These are phyloP conservation scores for Zopfochytrium polystomum DNA, from an alignment of 371 early-diverging fungal genomes.

Conservation along the genomic window DNA sequence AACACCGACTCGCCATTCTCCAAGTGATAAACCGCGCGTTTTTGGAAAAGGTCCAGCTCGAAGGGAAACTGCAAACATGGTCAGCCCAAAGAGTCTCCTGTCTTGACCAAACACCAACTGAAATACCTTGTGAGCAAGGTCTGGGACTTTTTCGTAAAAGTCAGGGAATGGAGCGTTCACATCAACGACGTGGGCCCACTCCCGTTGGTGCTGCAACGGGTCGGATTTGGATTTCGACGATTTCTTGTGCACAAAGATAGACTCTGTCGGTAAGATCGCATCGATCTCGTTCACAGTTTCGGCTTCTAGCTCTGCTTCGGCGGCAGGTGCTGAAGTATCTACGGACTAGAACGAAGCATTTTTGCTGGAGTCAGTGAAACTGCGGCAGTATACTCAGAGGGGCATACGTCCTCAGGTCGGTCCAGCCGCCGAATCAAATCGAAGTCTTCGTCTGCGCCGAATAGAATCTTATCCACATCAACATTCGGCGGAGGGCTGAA, in stretches of 20 bases:
- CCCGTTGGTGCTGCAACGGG: conserved; percentile 39
- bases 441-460: conserved; percentile 11
- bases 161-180: conserved; percentile 77
- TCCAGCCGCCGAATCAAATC: neutral
- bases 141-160: conserved; percentile 79
- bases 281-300: conserved; percentile 9
- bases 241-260: conserved; percentile 25
- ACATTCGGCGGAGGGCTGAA: conserved; percentile 20
- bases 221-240: conserved; percentile 13
- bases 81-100: no score
- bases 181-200: conserved; percentile 93
- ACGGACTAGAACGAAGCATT: no score
- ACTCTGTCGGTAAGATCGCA: conserved; percentile 42
- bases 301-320: conserved; percentile 18
- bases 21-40: conserved; percentile 94
- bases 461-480: conserved; percentile 5
- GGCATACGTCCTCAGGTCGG: conserved; percentile 9
- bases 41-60: conserved; percentile 98
- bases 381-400: conserved; percentile 22
- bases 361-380: neutral
- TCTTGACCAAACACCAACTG: neutral
- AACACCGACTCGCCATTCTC: conserved; percentile 95
- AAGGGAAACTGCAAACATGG: conserved; percentile 75
- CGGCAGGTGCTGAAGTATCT: conserved; percentile 9
- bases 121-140: conserved; percentile 68